Percentiles rank a stretch among this genome's conserved stretches.
These are phyloP conservation scores for Paramecium caudatum DNA, from an alignment of 73 alveolate genomes.

Conservation along the genomic window DNA sequence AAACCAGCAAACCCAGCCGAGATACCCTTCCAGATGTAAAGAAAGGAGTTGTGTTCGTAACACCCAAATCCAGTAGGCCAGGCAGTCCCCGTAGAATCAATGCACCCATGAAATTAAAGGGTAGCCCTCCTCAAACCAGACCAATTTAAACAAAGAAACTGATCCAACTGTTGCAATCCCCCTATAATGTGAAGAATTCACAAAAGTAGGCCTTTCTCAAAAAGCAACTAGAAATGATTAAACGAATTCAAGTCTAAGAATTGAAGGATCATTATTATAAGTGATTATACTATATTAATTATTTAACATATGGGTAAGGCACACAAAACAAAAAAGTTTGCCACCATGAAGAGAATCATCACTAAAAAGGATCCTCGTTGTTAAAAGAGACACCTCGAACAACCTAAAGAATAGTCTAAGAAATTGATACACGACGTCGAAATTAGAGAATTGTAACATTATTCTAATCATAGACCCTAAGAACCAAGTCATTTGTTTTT, in stretches of 20 bases:
- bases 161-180: background rate
- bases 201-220: background rate
- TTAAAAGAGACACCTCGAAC: constrained; percentile 82
- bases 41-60: background rate
- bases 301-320: constrained; percentile 91
- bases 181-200: constrained; percentile 3
- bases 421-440: constrained; percentile 72
- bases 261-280: constrained; percentile 43
- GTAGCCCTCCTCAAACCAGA: background rate
- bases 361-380: constrained; percentile 95
- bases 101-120: background rate
- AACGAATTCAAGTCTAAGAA: constrained; percentile 21
- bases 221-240: constrained; percentile 4
- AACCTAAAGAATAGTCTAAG: constrained; percentile 77
- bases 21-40: constrained; percentile 30
- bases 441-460: constrained; percentile 57
- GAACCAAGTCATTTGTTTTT: constrained; percentile 89
- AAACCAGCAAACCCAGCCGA: constrained; percentile 38
- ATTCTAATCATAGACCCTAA: constrained; percentile 2
- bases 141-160: constrained; percentile 23
- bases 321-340: constrained; percentile 95
- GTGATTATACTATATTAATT: constrained; percentile 4
- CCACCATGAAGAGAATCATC: constrained; percentile 94
- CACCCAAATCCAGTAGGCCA: background rate
- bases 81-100: constrained; percentile 31